Base-by-base conservation (phyloP, 2,329 filamentous ascomycete genomes). In the Dactylonectria macrodidyma region DNA sequence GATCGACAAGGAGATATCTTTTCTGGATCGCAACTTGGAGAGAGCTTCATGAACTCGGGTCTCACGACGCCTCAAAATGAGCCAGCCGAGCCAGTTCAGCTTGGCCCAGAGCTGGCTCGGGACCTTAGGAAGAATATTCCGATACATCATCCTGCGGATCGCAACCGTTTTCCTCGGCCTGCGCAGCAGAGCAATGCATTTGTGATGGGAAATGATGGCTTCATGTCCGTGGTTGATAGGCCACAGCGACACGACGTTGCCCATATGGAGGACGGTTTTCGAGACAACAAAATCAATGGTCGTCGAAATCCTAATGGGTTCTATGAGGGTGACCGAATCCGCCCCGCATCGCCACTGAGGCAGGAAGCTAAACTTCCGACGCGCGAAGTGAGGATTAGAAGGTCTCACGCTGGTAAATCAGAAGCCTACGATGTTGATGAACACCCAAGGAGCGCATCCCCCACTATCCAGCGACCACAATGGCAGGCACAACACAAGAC, bases 11-110 rank as follows among this genome's bases (percentile, higher is more conserved):
- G 63, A 16, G 77, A 76, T 10, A 64, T 82, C n/a, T 82, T 83
- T 47, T 78, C 75, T 33, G 81, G 81, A 5, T 83, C 81, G 5
- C 80, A 82, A 65, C 77, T 83, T 5, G 80, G 79, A 12, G 81
- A 83, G 10, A 77, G 76, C 52, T 83, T 83, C 47, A 81, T 83
- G 80, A 77, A 79, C 22, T 83, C 81, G 33, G 78, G 80, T 7
- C 69, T 81, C 5, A 81, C 81, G 11, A 81, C 81, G 14, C 81
- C 81, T 14, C 75, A 74, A 16, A 80, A 79, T 34, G 80, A 81
- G 55, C 76, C 69, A 19, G 74, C 71, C 6, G 75, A 71, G 14
- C 66, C 66, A 24, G 58, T 76, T 50, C 66, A 73, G 47, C 72
- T 76, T 10, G 67, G 59, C 22, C 71, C 71, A 11, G 74, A 75